Percentiles rank a stretch among this genome's conserved stretches.
These are phyloP conservation scores for Boletales sp. DNA, from an alignment of 768 basidiomycete species.

Conservation along the genomic window DNA sequence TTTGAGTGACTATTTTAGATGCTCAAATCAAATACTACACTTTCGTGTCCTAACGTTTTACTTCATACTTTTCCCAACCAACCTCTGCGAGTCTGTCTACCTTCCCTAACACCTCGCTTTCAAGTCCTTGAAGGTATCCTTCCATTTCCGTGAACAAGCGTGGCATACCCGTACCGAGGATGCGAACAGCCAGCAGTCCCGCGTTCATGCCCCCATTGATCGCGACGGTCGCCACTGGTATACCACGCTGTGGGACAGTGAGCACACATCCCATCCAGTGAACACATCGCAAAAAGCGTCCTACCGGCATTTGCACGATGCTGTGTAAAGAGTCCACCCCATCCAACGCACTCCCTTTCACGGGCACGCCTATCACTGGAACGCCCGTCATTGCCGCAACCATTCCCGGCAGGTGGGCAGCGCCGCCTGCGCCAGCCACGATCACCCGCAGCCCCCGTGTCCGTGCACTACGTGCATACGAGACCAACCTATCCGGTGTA, in stretches of 20 bases:
- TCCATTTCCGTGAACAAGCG: slow-evolving; percentile 64
- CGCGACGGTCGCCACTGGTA: slow-evolving; percentile 96
- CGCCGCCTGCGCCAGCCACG: slow-evolving; percentile 97
- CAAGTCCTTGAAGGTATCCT: slow-evolving; percentile 62
- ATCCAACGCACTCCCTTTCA: slow-evolving; percentile 89
- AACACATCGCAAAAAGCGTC: slow-evolving; percentile 28
- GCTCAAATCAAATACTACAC: no score
- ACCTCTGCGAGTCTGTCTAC: slow-evolving; percentile 69
- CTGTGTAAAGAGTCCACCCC: slow-evolving; percentile 97
- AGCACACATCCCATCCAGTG: not conserved
- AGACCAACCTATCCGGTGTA: slow-evolving; percentile 81
- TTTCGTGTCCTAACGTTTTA: slow-evolving; percentile 26
- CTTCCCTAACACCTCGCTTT: slow-evolving; percentile 76
- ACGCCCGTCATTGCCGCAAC: slow-evolving; percentile 90
- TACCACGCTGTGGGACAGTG: slow-evolving; percentile 63
- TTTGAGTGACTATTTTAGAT: no score
- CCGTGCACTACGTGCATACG: slow-evolving; percentile 75
- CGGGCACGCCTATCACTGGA: slow-evolving; percentile 95
- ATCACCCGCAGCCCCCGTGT: slow-evolving; percentile 66
- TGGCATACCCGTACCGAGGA: slow-evolving; percentile 77
- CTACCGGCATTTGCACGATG: slow-evolving; percentile 98
- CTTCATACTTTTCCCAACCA: slow-evolving; percentile 85
- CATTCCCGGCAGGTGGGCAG: slow-evolving; percentile 98
- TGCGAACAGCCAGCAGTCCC: slow-evolving; percentile 85
- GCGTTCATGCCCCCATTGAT: slow-evolving; percentile 96